phyloP scores from a whole-genome alignment of 2,329 filamentous ascomycete genomes.

The Ophiostoma sp. region DNA sequence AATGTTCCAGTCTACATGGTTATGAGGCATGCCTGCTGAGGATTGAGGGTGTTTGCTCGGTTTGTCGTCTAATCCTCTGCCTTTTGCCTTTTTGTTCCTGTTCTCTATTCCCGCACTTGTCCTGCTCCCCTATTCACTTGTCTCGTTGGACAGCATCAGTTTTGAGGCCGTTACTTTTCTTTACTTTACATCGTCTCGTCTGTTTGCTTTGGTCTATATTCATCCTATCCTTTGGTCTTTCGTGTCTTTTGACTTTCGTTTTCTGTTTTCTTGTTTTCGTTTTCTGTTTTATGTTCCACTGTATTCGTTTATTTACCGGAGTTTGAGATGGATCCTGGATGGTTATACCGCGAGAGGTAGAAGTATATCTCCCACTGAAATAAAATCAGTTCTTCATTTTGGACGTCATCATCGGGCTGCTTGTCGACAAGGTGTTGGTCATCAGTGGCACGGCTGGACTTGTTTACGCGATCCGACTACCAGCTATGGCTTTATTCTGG shows the following conservation, averaged over 20 bases:
- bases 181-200: no score
- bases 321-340: background rate
- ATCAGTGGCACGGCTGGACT: no score
- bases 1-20: background rate
- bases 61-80: background rate
- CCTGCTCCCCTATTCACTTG: background rate
- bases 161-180: background rate
- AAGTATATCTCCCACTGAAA: slow-evolving; percentile 2
- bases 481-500: no score
- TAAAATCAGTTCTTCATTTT: background rate
- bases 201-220: background rate
- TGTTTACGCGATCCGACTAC: no score
- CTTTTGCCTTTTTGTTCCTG: background rate
- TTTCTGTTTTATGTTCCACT: background rate
- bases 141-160: background rate
- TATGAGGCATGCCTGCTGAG: background rate
- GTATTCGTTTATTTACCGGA: background rate
- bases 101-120: background rate
- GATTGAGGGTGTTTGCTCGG: background rate
- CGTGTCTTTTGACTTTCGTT: background rate
- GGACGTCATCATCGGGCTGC: background rate
- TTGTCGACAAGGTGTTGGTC: no score
- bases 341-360: background rate
- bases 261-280: background rate
- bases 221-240: background rate